phyloP scores from a whole-genome alignment of 1,284 basidiomycete genomes.

The Rhodotorula sp. region DNA sequence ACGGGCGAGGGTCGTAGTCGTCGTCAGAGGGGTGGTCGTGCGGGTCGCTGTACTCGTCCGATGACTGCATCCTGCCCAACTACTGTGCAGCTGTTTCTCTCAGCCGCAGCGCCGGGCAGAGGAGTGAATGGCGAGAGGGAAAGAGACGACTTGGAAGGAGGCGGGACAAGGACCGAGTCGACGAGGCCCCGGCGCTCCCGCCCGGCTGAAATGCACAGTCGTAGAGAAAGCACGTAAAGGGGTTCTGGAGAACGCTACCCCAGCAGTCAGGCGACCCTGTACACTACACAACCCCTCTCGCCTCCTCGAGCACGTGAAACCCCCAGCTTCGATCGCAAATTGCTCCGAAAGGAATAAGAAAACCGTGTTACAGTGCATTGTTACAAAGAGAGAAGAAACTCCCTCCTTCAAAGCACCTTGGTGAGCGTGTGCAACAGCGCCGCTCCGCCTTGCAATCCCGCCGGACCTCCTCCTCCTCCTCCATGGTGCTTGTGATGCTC shows the following conservation, averaged over 20 bases:
- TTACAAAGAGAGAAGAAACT: too few relatives aligned
- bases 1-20: neutral
- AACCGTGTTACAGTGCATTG: too few relatives aligned
- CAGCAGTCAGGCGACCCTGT: neutral
- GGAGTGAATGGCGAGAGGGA: neutral
- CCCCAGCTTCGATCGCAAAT: neutral
- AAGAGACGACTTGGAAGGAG: neutral
- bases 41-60: neutral
- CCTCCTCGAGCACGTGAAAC: neutral
- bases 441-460: neutral
- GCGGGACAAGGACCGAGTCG: neutral
- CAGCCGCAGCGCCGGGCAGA: neutral
- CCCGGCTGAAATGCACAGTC: too few relatives aligned
- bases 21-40: neutral
- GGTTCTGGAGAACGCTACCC: too few relatives aligned
- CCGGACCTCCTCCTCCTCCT: neutral
- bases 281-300: neutral
- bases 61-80: neutral
- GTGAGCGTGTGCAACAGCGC: slow-evolving; percentile 17
- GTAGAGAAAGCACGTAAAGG: too few relatives aligned
- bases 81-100: too few relatives aligned
- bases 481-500: neutral
- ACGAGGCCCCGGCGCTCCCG: too few relatives aligned
- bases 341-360: neutral
- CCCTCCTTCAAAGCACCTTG: neutral